Evolutionary conservation across 768 basidiomycete species (phyloP).

Genomic region (Baorangia bicolor): DNA sequence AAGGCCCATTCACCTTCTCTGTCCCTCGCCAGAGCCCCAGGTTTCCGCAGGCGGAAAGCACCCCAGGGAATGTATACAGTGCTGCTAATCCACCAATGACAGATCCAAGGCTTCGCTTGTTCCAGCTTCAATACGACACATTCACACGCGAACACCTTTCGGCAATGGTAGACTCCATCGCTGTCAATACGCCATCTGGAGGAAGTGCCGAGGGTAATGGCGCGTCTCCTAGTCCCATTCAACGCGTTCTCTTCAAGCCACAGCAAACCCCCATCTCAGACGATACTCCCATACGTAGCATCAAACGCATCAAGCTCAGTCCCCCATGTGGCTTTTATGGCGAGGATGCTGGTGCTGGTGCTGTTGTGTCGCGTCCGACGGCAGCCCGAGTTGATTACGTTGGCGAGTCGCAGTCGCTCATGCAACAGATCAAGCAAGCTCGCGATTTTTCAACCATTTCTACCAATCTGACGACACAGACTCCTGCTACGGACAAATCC

Average conservation of each 20-base stretch:
- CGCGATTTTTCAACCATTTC: slow-evolving; percentile 78
- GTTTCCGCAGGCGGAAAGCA: slow-evolving; percentile 60
- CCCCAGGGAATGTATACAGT: slow-evolving; percentile 38
- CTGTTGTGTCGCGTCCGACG: slow-evolving; percentile 49
- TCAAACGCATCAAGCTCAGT: slow-evolving; percentile 80
- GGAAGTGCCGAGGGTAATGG: slow-evolving; percentile 45
- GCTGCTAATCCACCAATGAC: slow-evolving; percentile 40
- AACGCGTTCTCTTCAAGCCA: slow-evolving; percentile 45
- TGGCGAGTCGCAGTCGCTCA: slow-evolving; percentile 71
- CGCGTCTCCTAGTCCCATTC: slow-evolving; percentile 44
- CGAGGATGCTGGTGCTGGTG: slow-evolving; percentile 47
- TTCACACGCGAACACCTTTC: slow-evolving; percentile 94
- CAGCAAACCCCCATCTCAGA: slow-evolving; percentile 42
- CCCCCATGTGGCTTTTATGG: slow-evolving; percentile 59
- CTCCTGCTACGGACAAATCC: slow-evolving; percentile 17
- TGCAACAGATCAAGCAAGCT: slow-evolving; percentile 78
- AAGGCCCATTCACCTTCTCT: slow-evolving; percentile 77
- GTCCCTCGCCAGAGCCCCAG: slow-evolving; percentile 47
- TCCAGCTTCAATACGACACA: slow-evolving; percentile 95
- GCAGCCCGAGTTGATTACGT: slow-evolving; percentile 64
- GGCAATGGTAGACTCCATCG: slow-evolving; percentile 92
- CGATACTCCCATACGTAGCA: slow-evolving; percentile 61
- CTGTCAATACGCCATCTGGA: slow-evolving; percentile 69
- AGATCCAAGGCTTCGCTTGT: slow-evolving; percentile 79
- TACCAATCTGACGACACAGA: slow-evolving; percentile 48